Evolutionary conservation across 2,329 filamentous ascomycete species (phyloP), one percentile per base, ranked within the genome.

Genomic region (Phaeoacremonium minimum): DNA sequence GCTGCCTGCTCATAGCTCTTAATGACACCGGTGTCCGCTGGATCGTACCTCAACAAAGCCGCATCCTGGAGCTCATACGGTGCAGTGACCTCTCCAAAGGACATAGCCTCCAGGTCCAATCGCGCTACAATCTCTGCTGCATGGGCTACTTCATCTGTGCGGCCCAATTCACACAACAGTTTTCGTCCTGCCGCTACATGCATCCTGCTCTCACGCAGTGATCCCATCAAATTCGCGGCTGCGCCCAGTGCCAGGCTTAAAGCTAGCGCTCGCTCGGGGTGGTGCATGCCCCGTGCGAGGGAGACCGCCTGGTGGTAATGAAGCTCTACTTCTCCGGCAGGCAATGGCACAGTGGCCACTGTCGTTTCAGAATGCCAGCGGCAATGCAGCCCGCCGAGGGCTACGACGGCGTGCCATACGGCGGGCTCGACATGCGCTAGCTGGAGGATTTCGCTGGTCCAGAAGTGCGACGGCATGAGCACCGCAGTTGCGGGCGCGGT

Each of bases 321-420:
- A 17, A 33, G 31, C 6, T 39, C 40, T 1, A 56, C 60, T 16
- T 55, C 44, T 1, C 36, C 35, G 15, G 45, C 42, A n/a, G n/a
- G n/a, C 11, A 55, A 36, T 17, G 47, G 39, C 20, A 48, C 40
- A 16, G 11, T 13, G 8, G 13, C 14, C 13, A 9, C n/a, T 8
- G 18, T 15, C 19, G 5, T 17, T 6, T 3, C 4, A 8, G 6
- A 32, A 30, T 50, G 43, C 47, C 37, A 48, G 2, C 47, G 44
- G 14, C 53, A 53, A 28, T 63, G 58, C 30, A 64, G 43, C 4
- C 58, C 58, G 1, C 60, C 60, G 4, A 63, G 30, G 0, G 58
- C 58, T 6, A 59, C 51, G 0, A 53, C 53, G 4, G 56, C 57
- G 20, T 56, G 53, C 60, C 58, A 63, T 1, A 58, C 50, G 5